A percentile compares a stretch with the other conserved stretches of the same genome.
Conservation (phyloP, 2,329 filamentous ascomycete genomes). For the Aspergillus fijiensis region DNA sequence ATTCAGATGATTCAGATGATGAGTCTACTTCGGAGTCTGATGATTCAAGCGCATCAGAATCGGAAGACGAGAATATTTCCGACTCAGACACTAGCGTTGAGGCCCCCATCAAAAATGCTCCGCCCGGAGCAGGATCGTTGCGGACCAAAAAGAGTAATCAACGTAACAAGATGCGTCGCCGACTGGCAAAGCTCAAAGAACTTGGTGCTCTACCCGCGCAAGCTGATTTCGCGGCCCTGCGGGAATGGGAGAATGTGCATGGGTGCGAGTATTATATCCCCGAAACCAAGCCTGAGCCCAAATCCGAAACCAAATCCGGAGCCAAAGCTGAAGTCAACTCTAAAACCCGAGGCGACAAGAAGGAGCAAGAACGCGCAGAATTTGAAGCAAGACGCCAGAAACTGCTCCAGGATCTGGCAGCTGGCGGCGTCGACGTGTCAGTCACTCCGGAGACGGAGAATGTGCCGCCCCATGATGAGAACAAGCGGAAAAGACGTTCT, state of each 20-base stretch:
- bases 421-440: slow-evolving; percentile 54
- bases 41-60: neutral
- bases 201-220: slow-evolving; percentile 52
- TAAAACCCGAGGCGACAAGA: neutral
- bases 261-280: slow-evolving; percentile 25
- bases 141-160: slow-evolving; percentile 57
- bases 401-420: slow-evolving; percentile 52
- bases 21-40: slow-evolving; percentile 37
- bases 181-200: slow-evolving; percentile 54
- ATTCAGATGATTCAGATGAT: slow-evolving; percentile 19
- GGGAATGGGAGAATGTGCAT: slow-evolving; percentile 34
- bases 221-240: slow-evolving; percentile 54
- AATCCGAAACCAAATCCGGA: slow-evolving; percentile 47
- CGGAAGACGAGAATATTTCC: slow-evolving; percentile 22
- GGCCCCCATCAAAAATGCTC: slow-evolving; percentile 24
- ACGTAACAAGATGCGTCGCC: slow-evolving; percentile 52
- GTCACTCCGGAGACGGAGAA: slow-evolving; percentile 32
- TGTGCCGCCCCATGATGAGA: slow-evolving; percentile 20
- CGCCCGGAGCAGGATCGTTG: slow-evolving; percentile 52
- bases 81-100: slow-evolving; percentile 14
- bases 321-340: slow-evolving; percentile 28
- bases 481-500: slow-evolving; percentile 1
- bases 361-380: slow-evolving; percentile 18
- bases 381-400: slow-evolving; percentile 54
- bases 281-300: slow-evolving; percentile 19